These are phyloP conservation scores for Oenanthe sinensis DNA, from an alignment of 129 eudicot genomes.

Conservation along the genomic window DNA sequence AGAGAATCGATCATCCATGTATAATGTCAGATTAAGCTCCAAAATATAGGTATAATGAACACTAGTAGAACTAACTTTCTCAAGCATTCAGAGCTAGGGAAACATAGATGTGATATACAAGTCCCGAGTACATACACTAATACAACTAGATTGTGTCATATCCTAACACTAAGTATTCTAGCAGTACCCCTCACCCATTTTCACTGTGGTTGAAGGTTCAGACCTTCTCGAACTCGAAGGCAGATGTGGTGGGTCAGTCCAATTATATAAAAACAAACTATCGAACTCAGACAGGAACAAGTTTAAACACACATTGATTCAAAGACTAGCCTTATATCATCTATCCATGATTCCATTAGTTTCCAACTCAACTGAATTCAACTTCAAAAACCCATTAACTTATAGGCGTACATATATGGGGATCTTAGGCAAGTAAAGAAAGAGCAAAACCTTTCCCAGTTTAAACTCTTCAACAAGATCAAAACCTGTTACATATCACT, in stretches of 20 bases:
- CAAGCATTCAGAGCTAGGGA: background rate
- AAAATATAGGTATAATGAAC: background rate
- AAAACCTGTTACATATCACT: slow-evolving; percentile 6
- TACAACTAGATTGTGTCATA: background rate
- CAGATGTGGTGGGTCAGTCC: background rate
- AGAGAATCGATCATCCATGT: no score
- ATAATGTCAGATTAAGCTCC: background rate
- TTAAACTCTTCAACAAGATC: background rate
- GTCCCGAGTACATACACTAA: background rate
- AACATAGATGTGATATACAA: background rate
- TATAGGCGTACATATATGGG: background rate
- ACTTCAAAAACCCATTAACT: background rate
- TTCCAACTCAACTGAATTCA: background rate
- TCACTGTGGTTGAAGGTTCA: background rate
- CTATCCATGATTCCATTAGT: background rate
- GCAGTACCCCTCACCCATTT: background rate
- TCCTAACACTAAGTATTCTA: background rate
- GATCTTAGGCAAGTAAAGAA: background rate
- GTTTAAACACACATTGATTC: background rate
- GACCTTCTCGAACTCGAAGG: background rate
- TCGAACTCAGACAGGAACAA: background rate
- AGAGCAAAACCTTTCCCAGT: background rate
- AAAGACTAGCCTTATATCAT: background rate
- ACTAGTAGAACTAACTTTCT: background rate
- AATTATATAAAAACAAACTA: background rate